Conservation (phyloP, 345 rosid genomes). For the Ceriops tagal region DNA sequence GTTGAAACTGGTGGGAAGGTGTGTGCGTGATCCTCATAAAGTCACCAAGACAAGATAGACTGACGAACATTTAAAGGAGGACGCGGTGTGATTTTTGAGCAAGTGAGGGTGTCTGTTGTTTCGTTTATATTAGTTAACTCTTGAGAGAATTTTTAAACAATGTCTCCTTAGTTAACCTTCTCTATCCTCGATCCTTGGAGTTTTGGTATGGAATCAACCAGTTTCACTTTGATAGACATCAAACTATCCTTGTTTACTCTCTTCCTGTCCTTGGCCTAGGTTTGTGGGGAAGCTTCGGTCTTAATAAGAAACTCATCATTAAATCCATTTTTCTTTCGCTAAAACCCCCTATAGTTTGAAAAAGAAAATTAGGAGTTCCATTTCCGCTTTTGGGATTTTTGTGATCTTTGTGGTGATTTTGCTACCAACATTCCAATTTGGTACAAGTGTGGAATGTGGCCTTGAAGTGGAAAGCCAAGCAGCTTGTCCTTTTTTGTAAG, state of each 20-base stretch:
- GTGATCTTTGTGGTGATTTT: not conserved
- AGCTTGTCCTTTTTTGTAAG: slow-evolving; percentile 17
- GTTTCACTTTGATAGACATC: slow-evolving; percentile 23
- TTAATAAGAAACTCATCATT: slow-evolving; percentile 26
- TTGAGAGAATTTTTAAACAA: slow-evolving; percentile 32
- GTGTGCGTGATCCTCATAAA: not conserved
- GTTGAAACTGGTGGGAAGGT: slow-evolving; percentile 23
- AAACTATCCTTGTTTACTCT: slow-evolving; percentile 14
- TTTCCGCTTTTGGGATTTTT: not conserved
- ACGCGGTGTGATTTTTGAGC: slow-evolving; percentile 58
- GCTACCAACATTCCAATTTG: not conserved
- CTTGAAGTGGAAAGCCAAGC: slow-evolving; percentile 9
- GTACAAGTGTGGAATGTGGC: slow-evolving; percentile 10
- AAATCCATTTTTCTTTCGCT: slow-evolving; percentile 11
- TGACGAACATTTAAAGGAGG: slow-evolving; percentile 29
- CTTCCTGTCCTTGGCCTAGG: slow-evolving; percentile 18
- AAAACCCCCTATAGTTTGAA: not conserved
- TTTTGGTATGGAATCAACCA: slow-evolving; percentile 35
- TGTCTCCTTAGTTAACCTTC: slow-evolving; percentile 38
- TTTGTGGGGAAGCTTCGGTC: slow-evolving; percentile 37
- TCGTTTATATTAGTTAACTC: slow-evolving; percentile 24
- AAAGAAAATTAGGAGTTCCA: not conserved
- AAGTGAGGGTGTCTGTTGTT: slow-evolving; percentile 54
- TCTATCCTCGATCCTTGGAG: slow-evolving; percentile 30
- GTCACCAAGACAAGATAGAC: slow-evolving; percentile 27